Evolutionary conservation across 2,329 filamentous ascomycete species (phyloP), one percentile per base, ranked within the genome.

Genomic region (Fusarium mangiferae): DNA sequence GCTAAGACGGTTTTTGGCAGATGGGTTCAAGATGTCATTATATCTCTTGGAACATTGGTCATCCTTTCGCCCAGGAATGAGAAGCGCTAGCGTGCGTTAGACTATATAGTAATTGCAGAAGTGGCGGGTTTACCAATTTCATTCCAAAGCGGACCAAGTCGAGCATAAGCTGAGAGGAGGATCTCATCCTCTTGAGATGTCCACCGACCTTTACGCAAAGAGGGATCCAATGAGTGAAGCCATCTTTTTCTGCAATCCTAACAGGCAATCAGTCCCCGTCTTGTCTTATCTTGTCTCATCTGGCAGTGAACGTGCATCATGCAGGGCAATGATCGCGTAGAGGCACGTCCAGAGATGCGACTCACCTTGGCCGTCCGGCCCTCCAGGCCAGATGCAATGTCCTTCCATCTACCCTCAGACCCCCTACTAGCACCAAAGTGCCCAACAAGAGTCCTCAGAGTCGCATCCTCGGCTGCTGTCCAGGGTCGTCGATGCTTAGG

Each of bases 41-140:
- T 80, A 80, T 59, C 78, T 68, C 41, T 80, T 80, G 5, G 78
- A 79, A 13, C 78, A 80, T 41, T 80, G 78, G 44, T 79, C 78
- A 28, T 80, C 78, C 48, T 80, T 80, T 42, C 78, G 70, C 18
- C 78, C 78, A 3, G 78, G 78, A 28, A 80, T 80, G 8, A 80
- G 68, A 35, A 65, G 54, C 3, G 78, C 78, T 77, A n/a, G 6
- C 5, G 1, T 6, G 9, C 6, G 44, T 60, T 51, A 69, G 35
- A 59, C 38, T 5, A 45, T 28, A 8, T 12, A 6, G 8, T 14
- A 5, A 28, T 14, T 9, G 7, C 1, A 35, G 13, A 7, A 49
- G 11, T 38, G 15, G 45, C 7, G 20, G 18, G 7, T 55, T 64
- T 65, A 75, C 75, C 70, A 63, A 79, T 79, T 22, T 79, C 77